Evolutionary conservation across 1,139 yeast species (phyloP).

Genomic region (Trichomonascaceae sp.): DNA sequence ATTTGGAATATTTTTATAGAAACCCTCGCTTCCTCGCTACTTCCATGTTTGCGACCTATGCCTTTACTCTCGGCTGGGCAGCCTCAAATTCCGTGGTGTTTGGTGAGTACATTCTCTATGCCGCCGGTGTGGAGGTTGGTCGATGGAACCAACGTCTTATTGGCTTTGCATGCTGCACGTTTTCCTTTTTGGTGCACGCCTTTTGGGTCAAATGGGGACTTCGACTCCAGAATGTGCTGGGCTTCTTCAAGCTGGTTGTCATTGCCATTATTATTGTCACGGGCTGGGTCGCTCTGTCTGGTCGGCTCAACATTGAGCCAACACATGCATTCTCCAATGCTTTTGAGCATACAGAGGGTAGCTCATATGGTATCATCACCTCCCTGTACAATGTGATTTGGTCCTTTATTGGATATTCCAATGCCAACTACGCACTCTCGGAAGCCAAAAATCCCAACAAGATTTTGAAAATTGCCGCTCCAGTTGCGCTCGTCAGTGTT

Average conservation of each 20-base stretch:
- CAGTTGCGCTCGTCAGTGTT: constrained; percentile 47
- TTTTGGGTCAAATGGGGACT: constrained; percentile 53
- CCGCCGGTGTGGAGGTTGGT: constrained; percentile 55
- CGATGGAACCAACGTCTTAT: constrained; percentile 69
- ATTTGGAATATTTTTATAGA: constrained; percentile 56
- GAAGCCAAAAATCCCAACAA: constrained; percentile 62
- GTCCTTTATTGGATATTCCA: constrained; percentile 43
- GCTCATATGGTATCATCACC: constrained; percentile 65
- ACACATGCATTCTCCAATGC: constrained; percentile 53
- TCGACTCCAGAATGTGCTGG: constrained; percentile 53
- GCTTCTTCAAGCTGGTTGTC: constrained; percentile 57
- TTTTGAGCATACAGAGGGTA: constrained; percentile 38
- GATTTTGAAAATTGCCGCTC: constrained; percentile 61
- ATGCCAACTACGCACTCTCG: constrained; percentile 72
- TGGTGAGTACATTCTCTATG: constrained; percentile 43
- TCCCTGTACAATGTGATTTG: constrained; percentile 71
- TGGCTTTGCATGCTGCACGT: constrained; percentile 61
- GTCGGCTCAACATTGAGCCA: constrained; percentile 35
- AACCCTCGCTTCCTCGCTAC: constrained; percentile 59
- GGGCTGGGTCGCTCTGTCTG: constrained; percentile 75
- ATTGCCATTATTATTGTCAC: constrained; percentile 56
- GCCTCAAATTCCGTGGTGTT: constrained; percentile 53
- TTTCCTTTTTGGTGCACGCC: constrained; percentile 56
- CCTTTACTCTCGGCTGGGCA: constrained; percentile 74
- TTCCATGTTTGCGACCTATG: constrained; percentile 65